Percentiles rank a stretch among this genome's conserved stretches.
phyloP scores from a whole-genome alignment of 352 stramenopile genomes.

The Phytophthora meadii region DNA sequence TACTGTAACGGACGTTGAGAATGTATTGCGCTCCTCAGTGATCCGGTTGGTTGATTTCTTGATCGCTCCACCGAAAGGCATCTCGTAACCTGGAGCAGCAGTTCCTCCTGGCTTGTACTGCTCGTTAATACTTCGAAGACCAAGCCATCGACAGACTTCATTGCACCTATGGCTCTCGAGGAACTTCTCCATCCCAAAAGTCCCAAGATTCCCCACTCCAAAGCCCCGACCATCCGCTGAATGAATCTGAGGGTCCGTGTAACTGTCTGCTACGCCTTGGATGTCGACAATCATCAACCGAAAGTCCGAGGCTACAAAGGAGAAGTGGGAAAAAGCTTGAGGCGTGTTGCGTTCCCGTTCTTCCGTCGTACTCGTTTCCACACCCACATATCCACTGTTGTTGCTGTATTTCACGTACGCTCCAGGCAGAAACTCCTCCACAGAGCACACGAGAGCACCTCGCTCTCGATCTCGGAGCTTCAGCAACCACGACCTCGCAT shows the following conservation, averaged over 20 bases:
- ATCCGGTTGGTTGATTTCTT: constrained; percentile 87
- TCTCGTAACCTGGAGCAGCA: constrained; percentile 78
- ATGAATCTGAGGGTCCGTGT: constrained; percentile 88
- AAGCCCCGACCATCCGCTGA: constrained; percentile 82
- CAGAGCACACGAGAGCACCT: constrained; percentile 69
- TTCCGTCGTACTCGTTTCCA: constrained; percentile 79
- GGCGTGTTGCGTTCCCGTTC: constrained; percentile 86
- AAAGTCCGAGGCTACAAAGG: constrained; percentile 85
- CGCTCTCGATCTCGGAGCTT: constrained; percentile 68
- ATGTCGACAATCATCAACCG: constrained; percentile 89
- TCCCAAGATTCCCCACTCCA: constrained; percentile 85
- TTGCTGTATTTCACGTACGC: constrained; percentile 90
- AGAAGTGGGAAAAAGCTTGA: constrained; percentile 87
- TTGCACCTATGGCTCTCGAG: constrained; percentile 89
- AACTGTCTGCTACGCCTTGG: constrained; percentile 85
- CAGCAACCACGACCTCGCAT: constrained; percentile 80
- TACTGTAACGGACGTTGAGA: constrained; percentile 81
- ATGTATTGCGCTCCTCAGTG: constrained; percentile 84
- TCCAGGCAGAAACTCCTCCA: constrained; percentile 82
- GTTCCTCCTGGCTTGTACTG: constrained; percentile 82
- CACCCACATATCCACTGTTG: constrained; percentile 87
- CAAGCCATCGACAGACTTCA: constrained; percentile 85
- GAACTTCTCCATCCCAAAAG: constrained; percentile 89
- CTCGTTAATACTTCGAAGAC: constrained; percentile 76
- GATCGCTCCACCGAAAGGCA: constrained; percentile 78